Evolutionary conservation across 2,329 filamentous ascomycete genomes (phyloP), one percentile per base, ranked within the genome.

Genomic region (Scopulariopsis brevicaulis): DNA sequence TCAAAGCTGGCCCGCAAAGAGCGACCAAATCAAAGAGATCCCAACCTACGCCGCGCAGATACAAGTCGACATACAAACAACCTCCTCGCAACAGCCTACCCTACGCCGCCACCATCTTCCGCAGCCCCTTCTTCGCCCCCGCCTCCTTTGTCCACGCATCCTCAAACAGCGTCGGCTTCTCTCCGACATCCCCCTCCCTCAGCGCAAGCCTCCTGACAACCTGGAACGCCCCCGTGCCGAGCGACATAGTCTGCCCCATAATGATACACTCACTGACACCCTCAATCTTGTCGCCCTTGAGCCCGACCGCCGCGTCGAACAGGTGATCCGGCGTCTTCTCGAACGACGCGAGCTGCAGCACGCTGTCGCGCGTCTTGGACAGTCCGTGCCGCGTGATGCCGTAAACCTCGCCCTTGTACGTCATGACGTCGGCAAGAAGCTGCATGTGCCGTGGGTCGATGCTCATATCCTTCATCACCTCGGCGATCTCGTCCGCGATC

Each of bases 401-500:
- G 20, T 96, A 81, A 0, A 99, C 89, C 64, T 97, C 93, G 55
- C 94, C 94, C 76, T 96, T 97, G 80, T 93, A 97, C 1, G 94
- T 97, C 94, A 99, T 99, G 57, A 96, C 92, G 67, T 99, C 94
- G 12, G 94, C 93, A 1, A 99, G 83, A 20, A 99, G 81, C 70
- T 96, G 88, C 91, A 99, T 97, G 74, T 99, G 94, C 58, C 94
- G 89, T 52, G 92, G 93, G 72, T 99, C 94, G 66, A 99, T 97
- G 71, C 84, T 85, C 91, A 99, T 96, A 69, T 87, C 85, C 40
- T 83, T 83, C 92, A 97, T 99, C 68, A 97, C 94, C 56, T 81
- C 79, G 57, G 80, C 81, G 66, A 99, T 97, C 75, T 99, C 94
- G 53, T 82, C 77, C 55, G 94, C 89, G 67, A 99, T 97, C 7